A percentile compares a stretch with the other conserved stretches of the same genome.
These are phyloP conservation scores for Penicillium sp. DNA, from an alignment of 2,329 filamentous ascomycete genomes.

Conservation along the genomic window DNA sequence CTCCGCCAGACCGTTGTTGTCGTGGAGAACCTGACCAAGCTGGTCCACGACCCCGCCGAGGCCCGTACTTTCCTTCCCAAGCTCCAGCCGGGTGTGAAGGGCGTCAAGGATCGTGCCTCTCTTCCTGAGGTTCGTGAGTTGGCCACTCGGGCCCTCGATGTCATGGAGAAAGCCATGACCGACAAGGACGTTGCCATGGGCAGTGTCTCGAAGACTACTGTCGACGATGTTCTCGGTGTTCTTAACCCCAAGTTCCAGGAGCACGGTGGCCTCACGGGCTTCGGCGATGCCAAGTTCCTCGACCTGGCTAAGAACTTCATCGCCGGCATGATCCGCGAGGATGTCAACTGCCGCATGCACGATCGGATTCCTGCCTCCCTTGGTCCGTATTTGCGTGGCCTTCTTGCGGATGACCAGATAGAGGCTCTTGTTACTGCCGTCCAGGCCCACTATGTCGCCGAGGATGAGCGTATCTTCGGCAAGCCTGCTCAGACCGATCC, in stretches of 20 bases:
- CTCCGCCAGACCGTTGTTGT: slow-evolving; percentile 94
- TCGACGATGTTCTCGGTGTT: slow-evolving; percentile 70
- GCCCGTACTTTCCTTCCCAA: slow-evolving; percentile 93
- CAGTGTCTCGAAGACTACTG: slow-evolving; percentile 61
- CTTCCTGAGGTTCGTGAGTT: slow-evolving; percentile 93
- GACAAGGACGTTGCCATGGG: slow-evolving; percentile 57
- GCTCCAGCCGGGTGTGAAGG: slow-evolving; percentile 88
- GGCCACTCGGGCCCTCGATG: slow-evolving; percentile 73
- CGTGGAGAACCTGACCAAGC: slow-evolving; percentile 95
- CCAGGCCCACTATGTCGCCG: slow-evolving; percentile 74
- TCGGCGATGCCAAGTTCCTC: slow-evolving; percentile 63
- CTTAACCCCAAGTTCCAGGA: slow-evolving; percentile 75
- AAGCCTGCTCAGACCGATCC: slow-evolving; percentile 83
- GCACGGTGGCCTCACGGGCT: slow-evolving; percentile 61
- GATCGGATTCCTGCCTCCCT: slow-evolving; percentile 68
- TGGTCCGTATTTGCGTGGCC: slow-evolving; percentile 69
- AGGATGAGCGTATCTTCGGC: slow-evolving; percentile 85
- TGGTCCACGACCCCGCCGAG: slow-evolving; percentile 94
- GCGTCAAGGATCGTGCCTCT: slow-evolving; percentile 81
- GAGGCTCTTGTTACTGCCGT: slow-evolving; percentile 69
- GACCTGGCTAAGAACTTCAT: slow-evolving; percentile 71
- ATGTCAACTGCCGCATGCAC: slow-evolving; percentile 78
- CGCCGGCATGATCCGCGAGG: slow-evolving; percentile 79
- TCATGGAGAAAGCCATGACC: slow-evolving; percentile 92
- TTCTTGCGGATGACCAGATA: slow-evolving; percentile 63